Base-by-base conservation (phyloP, 306 rosid species). In the Crotalaria pallida region DNA sequence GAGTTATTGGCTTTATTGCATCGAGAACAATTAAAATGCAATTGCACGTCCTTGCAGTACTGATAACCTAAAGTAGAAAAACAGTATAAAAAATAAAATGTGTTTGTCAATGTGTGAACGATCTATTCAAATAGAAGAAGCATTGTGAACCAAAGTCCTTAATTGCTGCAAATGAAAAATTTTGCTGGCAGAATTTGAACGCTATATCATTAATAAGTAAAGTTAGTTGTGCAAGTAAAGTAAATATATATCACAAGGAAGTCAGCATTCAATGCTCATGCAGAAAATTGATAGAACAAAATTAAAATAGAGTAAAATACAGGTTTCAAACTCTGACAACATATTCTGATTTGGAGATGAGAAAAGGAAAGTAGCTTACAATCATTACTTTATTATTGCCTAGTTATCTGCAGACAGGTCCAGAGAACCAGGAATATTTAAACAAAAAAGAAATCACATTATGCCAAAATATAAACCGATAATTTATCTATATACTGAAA, bases 11-110 rank as follows among this genome's bases (percentile, higher is more conserved):
- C 84, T 94, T 94, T 78, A 94, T 94, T 79, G 97, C 99, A 82
- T 94, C 99, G 16, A 94, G 96, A 61, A 94, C 99, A 79, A 94
- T 94, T 68, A 94, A 73, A 80, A 94, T 94, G 79, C 97, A 89
- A 82, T 88, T 94, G 87, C 99, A 94, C 52, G 99, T 94, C 83
- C 99, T 91, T 82, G 97, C 89, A 50, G 99, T 94, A 83, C 99
- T 94, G 80, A 94, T 94, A 76, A 94, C 99, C 99, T 94, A 92
- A 74, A 61, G 51, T 77, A 13, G 59, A 56, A 36, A 58, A 71
- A 79, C 57, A 74, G 31, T 63, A 67, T 34, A 79, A 27, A 33
- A 63, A 61, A 40, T 38, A 58, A 80, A 12, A 67, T 63, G 18
- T 10, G 51, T 40, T 15, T 73, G 48, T 49, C 59, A 34, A 44